A percentile compares a stretch with the other conserved stretches of the same genome.
Conservation (phyloP, 164 flowering plant genomes). For the Macadamia tetraphylla region DNA sequence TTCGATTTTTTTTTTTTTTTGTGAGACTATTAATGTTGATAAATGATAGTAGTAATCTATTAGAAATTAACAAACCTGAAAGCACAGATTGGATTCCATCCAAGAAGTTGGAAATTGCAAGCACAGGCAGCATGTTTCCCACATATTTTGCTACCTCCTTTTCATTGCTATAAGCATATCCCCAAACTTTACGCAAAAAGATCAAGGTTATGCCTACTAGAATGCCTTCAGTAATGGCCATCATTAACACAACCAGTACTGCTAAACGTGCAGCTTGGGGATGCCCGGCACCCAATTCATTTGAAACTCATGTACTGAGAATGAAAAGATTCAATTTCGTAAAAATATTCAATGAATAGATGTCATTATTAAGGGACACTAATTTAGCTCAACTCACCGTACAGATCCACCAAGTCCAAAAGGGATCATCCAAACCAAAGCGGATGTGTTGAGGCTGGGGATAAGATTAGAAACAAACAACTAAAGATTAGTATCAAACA, state of each 20-base stretch:
- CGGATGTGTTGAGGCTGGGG: conserved; percentile 55
- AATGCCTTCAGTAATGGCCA: conserved; percentile 40
- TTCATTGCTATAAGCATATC: conserved; percentile 66
- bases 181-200: conserved; percentile 51
- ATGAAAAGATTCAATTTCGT: not conserved
- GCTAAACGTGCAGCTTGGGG: conserved; percentile 58
- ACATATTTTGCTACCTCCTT: conserved; percentile 50
- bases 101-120: conserved; percentile 55
- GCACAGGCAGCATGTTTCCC: conserved; percentile 62
- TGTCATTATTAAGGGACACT: not conserved
- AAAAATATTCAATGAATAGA: not conserved
- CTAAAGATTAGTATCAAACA: not conserved
- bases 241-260: conserved; percentile 36
- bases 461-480: not conserved
- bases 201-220: conserved; percentile 39
- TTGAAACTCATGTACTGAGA: conserved; percentile 71
- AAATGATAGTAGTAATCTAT: not conserved
- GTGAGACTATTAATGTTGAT: not conserved
- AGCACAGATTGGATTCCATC: conserved; percentile 74
- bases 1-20: too few species aligned
- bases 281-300: conserved; percentile 75
- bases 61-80: conserved; percentile 39
- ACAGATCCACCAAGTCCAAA: conserved; percentile 65
- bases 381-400: conserved; percentile 40
- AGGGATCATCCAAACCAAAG: conserved; percentile 60